Percentiles rank a stretch among this genome's conserved stretches.
These are phyloP conservation scores for Fusarium sarcochroum DNA, from an alignment of 2,329 filamentous ascomycete genomes.

Conservation along the genomic window DNA sequence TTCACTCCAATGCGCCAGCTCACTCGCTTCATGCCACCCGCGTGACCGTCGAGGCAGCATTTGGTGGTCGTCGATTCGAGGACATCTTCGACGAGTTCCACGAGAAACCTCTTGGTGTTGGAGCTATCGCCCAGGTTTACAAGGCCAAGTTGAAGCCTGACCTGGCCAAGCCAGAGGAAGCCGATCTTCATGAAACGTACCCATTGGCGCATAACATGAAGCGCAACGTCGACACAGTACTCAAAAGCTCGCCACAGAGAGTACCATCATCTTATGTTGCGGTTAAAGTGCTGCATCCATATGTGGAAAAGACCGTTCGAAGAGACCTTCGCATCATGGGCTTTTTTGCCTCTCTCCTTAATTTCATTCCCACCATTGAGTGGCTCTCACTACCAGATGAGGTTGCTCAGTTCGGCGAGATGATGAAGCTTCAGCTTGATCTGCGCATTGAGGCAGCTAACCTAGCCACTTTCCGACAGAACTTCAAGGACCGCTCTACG, in stretches of 20 bases:
- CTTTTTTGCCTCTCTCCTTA: constrained; percentile 88
- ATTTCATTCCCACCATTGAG: constrained; percentile 92
- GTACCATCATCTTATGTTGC: constrained; percentile 95
- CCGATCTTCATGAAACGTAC: constrained; percentile 62
- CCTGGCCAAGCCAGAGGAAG: constrained; percentile 74
- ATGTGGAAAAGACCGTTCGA: constrained; percentile 90
- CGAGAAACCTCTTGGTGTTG: constrained; percentile 89
- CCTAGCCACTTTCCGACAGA: constrained; percentile 86
- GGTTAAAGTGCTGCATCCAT: constrained; percentile 94
- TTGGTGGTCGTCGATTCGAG: constrained; percentile 83
- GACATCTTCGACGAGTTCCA: constrained; percentile 98
- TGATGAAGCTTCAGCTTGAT: constrained; percentile 99
- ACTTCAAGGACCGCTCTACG: constrained; percentile 90
- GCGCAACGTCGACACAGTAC: constrained; percentile 85
- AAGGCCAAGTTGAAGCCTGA: constrained; percentile 90
- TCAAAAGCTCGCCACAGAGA: constrained; percentile 87
- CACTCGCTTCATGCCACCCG: constrained; percentile 88
- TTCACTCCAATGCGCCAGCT: constrained; percentile 94
- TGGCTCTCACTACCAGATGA: constrained; percentile 98
- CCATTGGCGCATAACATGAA: constrained; percentile 78
- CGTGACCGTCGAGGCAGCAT: constrained; percentile 83
- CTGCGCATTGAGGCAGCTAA: constrained; percentile 95
- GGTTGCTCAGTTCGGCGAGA: constrained; percentile 92
- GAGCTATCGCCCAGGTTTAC: constrained; percentile 98
- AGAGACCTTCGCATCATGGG: constrained; percentile 94